Evolutionary conservation across 2,329 filamentous ascomycete species (phyloP), one percentile per base, ranked within the genome.

Genomic region (Claviceps cyperi): DNA sequence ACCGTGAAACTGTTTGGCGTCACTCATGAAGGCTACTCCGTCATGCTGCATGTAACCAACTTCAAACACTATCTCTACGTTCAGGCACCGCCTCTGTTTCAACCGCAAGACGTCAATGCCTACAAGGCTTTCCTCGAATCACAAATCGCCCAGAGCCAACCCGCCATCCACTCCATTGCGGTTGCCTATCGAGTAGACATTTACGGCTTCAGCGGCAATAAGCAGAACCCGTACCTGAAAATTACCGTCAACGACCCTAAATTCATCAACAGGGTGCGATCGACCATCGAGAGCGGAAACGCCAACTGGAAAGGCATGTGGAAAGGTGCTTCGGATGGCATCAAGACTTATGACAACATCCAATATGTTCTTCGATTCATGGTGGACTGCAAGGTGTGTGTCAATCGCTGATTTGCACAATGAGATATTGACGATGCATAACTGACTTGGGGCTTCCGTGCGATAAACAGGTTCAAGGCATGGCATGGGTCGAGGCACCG

Each of bases 21-120:
- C 4, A 95, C 88, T 4, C 68, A 79, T 59, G 65, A 73, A 53
- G 92, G 92, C 49, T 84, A 98, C 66, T 98, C 92, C 3, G 88
- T 95, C 39, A 78, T 98, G 65, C 74, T 98, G 13, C 92, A 98
- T 65, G 90, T 98, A 54, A 95, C 86, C 15, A 87, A 89, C 61
- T 98, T 98, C 68, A 83, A 88, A 58, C 92, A 98, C 65, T 98
- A 98, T 63, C 80, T 98, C 50, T 98, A 95, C 60, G 81, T 97
- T 44, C 84, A 87, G 9, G 92, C 94, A 0, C 92, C 92, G 0
- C 71, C 90, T 8, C 78, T 80, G 24, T 98, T 98, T 65, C 78
- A 79, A 28, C 80, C 80, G 44, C 75, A 81, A 41, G 89, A 98
- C 62, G 89, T 88, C 64, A 75, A 81, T 15, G 71, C 78, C 0